phyloP scores from a whole-genome alignment of 148 eudicot species.

The Amaranthus hypochondriacus region DNA sequence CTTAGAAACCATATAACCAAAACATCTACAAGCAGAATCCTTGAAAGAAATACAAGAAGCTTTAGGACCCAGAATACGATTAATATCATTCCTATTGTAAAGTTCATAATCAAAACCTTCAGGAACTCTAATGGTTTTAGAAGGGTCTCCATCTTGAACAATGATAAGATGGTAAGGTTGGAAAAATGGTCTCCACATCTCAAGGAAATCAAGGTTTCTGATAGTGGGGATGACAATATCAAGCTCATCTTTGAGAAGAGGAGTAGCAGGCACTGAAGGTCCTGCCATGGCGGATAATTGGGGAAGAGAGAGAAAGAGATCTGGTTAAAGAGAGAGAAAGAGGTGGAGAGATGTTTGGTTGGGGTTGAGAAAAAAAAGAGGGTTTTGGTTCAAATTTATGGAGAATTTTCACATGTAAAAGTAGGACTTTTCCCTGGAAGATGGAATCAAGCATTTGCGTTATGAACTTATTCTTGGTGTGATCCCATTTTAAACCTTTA shows the following conservation, averaged over 20 bases:
- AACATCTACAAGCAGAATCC: slow-evolving; percentile 87
- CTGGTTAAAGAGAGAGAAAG: slow-evolving; percentile 5
- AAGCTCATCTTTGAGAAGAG: slow-evolving; percentile 59
- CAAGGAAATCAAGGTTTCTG: slow-evolving; percentile 80
- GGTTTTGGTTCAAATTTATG: slow-evolving; percentile 14
- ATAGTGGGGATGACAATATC: slow-evolving; percentile 83
- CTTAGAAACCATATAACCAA: slow-evolving; percentile 81
- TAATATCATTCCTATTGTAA: slow-evolving; percentile 72
- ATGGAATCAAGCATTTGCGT: slow-evolving; percentile 7
- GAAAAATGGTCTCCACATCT: slow-evolving; percentile 81
- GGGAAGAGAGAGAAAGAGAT: background rate
- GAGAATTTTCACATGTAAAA: slow-evolving; percentile 16
- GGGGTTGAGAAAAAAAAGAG: background rate
- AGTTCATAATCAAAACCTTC: slow-evolving; percentile 83
- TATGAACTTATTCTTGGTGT: too few species aligned
- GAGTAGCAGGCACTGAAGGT: slow-evolving; percentile 34
- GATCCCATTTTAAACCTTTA: too few species aligned
- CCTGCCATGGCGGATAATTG: slow-evolving; percentile 35
- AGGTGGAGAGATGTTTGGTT: background rate
- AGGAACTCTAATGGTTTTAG: slow-evolving; percentile 54
- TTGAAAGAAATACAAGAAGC: slow-evolving; percentile 79
- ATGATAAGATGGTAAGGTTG: slow-evolving; percentile 74
- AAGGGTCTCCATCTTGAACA: slow-evolving; percentile 82
- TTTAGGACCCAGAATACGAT: slow-evolving; percentile 70
- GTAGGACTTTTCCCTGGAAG: slow-evolving; percentile 11